Evolutionary conservation across 768 basidiomycete genomes (phyloP).

Genomic region (Naganishia onofrii): DNA sequence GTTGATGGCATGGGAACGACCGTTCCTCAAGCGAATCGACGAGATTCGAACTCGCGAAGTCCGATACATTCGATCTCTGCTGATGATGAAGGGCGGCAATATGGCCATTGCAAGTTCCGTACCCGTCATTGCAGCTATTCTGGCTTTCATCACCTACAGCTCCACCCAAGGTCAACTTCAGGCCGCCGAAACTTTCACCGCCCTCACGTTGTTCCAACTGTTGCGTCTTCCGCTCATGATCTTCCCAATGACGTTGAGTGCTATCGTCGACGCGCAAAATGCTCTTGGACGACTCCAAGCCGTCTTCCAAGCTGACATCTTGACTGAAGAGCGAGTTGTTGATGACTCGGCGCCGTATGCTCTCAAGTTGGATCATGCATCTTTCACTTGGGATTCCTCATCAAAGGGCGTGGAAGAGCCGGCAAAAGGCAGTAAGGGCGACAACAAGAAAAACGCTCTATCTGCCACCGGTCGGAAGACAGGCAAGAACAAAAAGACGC

Average conservation of each 20-base stretch:
- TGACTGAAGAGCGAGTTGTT: conserved; percentile 61
- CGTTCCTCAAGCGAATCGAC: conserved; percentile 71
- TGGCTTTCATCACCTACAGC: conserved; percentile 68
- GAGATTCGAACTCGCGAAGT: conserved; percentile 72
- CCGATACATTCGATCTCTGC: conserved; percentile 55
- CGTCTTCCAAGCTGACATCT: conserved; percentile 79
- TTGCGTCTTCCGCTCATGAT: conserved; percentile 79
- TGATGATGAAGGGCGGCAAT: conserved; percentile 42
- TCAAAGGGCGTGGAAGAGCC: conserved; percentile 52
- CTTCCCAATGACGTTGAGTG: conserved; percentile 58
- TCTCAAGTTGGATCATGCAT: conserved; percentile 64
- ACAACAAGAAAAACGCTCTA: conserved; percentile 18
- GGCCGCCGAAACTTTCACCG: conserved; percentile 74
- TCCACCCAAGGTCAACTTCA: conserved; percentile 49
- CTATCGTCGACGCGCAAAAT: conserved; percentile 80
- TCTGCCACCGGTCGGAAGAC: conserved; percentile 20
- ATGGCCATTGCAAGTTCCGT: conserved; percentile 60
- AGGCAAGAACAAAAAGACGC: conserved; percentile 49
- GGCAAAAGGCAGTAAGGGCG: conserved; percentile 32
- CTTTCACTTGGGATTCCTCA: conserved; percentile 83
- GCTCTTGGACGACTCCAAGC: conserved; percentile 72
- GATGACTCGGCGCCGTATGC: conserved; percentile 64
- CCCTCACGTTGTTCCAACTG: conserved; percentile 78
- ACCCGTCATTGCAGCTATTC: conserved; percentile 74
- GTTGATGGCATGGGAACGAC: conserved; percentile 81